Base-by-base conservation (phyloP, 1,139 yeast genomes). In the Hyphopichia pseudoburtonii region DNA sequence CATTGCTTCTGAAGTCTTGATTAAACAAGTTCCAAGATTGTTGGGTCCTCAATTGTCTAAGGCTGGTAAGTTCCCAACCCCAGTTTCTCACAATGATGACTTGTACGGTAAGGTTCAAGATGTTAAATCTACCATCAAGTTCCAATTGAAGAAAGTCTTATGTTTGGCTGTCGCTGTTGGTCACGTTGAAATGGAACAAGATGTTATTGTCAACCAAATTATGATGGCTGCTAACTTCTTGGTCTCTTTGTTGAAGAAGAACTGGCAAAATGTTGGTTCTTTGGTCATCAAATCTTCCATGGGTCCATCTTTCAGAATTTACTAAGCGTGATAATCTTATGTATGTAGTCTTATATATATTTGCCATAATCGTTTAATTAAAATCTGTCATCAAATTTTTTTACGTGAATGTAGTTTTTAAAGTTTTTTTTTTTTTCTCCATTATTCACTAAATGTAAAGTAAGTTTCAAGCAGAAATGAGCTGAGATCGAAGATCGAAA, bases 11-110 rank as follows among this genome's bases (percentile, higher is more conserved):
- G 98, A 94, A 76, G 96, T 87, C 61, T 87, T 94, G 76, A 94
- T 94, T 73, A 92, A 92, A 83, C 98, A 94, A 81, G 96, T 94
- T 71, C 99, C 99, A 77, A 94, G 99, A 85, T 85, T 94, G 70
- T 85, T 94, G 71, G 99, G 99, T 80, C 99, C 99, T 73, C 97
- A 94, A 76, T 90, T 94, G 72, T 94, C 98, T 61, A 94, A 94
- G 88, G 98, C 97, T 71, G 98, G 98, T 86, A 94, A 94, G 90
- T 94, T 94, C 96, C 99, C 99, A 76, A 90, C 98, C 73, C 98
- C 99, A 76, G 97, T 94, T 63, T 92, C 98, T 53, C 98, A 92
- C 86, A 81, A 87, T 74, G 99, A 94, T 72, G 98, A 94, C 75
- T 84, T 94, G 70, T 86, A 87, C 84, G 69, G 81, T 58, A 92